A percentile compares a stretch with the other conserved stretches of the same genome.
These are phyloP conservation scores for Aspergillus quadrilineatus DNA, from an alignment of 2,329 filamentous ascomycete genomes.

Conservation along the genomic window DNA sequence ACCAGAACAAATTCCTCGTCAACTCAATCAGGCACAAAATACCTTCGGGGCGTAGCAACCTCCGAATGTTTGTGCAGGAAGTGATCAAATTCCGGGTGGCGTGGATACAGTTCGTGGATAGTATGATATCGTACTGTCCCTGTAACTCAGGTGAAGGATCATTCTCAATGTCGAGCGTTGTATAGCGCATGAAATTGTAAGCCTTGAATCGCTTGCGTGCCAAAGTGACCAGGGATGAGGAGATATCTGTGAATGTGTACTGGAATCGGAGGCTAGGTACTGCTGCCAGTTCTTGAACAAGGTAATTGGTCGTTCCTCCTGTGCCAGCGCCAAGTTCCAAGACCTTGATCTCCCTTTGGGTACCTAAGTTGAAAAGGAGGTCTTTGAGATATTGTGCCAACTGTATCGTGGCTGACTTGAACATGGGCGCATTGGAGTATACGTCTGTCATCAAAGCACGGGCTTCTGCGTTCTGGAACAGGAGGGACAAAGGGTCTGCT, in stretches of 20 bases:
- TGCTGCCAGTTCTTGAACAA: conserved; percentile 34
- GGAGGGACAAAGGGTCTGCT: too few species aligned
- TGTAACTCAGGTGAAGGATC: neutral
- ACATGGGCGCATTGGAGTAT: too few species aligned
- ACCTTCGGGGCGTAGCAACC: neutral
- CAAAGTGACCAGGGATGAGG: neutral
- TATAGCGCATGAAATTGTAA: neutral
- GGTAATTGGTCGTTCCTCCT: neutral
- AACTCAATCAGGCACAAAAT: neutral
- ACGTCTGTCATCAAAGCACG: too few species aligned
- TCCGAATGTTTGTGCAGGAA: neutral
- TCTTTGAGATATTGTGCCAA: too few species aligned
- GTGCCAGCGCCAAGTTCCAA: conserved; percentile 36
- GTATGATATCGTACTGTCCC: neutral
- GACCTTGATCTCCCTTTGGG: too few species aligned
- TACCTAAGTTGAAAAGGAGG: too few species aligned
- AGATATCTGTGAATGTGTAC: conserved; percentile 19
- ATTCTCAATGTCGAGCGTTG: neutral
- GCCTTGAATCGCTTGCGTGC: neutral
- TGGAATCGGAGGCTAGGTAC: conserved; percentile 29
- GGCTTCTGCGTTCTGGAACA: too few species aligned
- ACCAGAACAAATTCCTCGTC: neutral
- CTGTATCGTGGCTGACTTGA: too few species aligned
- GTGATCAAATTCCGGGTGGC: neutral
- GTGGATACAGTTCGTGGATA: neutral